Percentiles rank a stretch among this genome's conserved stretches.
phyloP scores from a whole-genome alignment of 305 asterid species.

The Solanum chacoense region DNA sequence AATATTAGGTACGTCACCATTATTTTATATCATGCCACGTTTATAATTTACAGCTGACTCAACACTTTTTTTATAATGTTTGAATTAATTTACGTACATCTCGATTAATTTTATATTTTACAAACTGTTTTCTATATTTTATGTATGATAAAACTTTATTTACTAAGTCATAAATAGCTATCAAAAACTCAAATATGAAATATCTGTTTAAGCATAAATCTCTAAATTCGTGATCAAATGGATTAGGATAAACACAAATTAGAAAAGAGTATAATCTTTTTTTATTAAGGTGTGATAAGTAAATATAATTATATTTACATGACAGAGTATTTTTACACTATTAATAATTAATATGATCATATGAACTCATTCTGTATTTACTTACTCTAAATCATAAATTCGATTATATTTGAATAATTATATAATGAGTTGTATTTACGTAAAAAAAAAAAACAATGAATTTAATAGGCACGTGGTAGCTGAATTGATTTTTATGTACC shows the following conservation, averaged over 20 bases:
- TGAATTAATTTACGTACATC: accelerated
- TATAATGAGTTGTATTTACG: background rate
- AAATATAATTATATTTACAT: too few relatives aligned
- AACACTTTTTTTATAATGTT: background rate
- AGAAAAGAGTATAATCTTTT: background rate
- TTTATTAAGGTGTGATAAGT: background rate
- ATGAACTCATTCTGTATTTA: background rate
- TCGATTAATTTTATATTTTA: background rate
- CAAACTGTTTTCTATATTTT: background rate
- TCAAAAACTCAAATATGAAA: background rate
- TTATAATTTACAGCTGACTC: background rate
- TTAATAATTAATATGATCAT: background rate
- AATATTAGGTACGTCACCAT: background rate
- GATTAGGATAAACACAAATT: background rate
- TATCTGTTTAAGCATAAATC: background rate
- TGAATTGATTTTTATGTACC: background rate
- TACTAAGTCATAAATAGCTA: background rate
- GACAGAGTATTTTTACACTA: background rate
- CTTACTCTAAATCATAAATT: background rate
- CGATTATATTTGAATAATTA: background rate
- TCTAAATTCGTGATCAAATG: background rate
- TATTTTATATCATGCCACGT: background rate
- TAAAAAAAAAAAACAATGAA: background rate
- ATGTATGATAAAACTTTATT: background rate
- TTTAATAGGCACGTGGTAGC: background rate